These are phyloP conservation scores for Teratosphaeria epicoccoides DNA, from an alignment of 2,329 filamentous ascomycete species.

Conservation along the genomic window DNA sequence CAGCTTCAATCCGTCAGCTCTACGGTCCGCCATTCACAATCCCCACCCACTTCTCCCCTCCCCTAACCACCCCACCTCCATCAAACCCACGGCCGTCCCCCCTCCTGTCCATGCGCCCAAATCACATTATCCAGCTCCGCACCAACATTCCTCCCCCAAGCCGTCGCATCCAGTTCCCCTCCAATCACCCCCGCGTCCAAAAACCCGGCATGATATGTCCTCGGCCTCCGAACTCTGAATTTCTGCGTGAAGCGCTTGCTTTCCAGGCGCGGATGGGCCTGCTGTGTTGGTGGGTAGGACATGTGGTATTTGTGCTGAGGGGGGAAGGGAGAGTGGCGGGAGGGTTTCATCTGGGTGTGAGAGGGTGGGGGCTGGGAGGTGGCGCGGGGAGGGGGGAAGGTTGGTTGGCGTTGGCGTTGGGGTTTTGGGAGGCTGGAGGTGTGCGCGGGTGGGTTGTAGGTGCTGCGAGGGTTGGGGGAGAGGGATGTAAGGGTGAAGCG, in stretches of 20 bases:
- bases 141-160: not conserved
- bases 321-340: not conserved
- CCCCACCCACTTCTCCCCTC: too few relatives aligned
- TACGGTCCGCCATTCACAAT: too few relatives aligned
- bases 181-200: not conserved
- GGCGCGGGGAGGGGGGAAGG: too few relatives aligned
- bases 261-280: too few relatives aligned
- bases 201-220: not conserved
- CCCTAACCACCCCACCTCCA: not conserved
- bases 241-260: too few relatives aligned
- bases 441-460: too few relatives aligned
- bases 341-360: not conserved
- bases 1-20: too few relatives aligned
- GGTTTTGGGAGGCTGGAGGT: not conserved
- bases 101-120: not conserved
- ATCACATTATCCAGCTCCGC: not conserved
- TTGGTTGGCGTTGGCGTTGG: too few relatives aligned
- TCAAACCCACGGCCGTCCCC: not conserved
- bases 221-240: not conserved
- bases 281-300: not conserved
- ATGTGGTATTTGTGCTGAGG: not conserved
- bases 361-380: not conserved
- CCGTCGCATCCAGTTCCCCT: not conserved
- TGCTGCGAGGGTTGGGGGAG: too few relatives aligned
- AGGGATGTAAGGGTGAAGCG: too few relatives aligned